These are phyloP conservation scores for Pleurotus tuber-regium DNA, from an alignment of 768 basidiomycete species.

Conservation along the genomic window DNA sequence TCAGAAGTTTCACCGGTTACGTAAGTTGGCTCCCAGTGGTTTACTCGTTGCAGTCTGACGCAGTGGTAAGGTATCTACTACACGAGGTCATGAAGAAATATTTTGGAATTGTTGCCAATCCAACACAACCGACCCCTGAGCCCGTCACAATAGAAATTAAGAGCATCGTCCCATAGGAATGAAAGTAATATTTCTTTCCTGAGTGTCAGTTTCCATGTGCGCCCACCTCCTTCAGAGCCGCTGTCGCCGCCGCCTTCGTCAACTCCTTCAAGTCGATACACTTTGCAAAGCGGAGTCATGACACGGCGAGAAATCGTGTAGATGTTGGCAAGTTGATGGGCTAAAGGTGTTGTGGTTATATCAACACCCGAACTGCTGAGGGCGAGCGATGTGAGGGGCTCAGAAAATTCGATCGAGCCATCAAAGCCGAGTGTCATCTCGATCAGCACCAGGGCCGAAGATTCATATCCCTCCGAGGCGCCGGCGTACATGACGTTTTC, in stretches of 20 bases:
- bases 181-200: background rate
- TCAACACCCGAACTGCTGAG: background rate
- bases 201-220: background rate
- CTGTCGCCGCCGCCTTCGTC: too few species aligned
- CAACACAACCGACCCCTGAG: background rate
- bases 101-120: background rate
- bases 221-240: background rate
- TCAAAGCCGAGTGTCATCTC: background rate
- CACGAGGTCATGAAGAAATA: background rate
- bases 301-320: background rate
- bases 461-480: background rate
- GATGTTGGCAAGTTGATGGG: background rate
- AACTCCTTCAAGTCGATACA: background rate
- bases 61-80: background rate
- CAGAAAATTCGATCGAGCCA: background rate
- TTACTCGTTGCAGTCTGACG: background rate
- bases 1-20: too few species aligned
- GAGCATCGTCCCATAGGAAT: background rate
- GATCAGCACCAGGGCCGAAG: background rate
- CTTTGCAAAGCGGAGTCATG: background rate
- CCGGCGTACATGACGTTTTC: background rate
- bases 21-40: background rate
- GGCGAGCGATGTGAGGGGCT: background rate
- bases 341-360: background rate
- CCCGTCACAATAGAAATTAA: background rate